Conservation (phyloP, 1,284 basidiomycete genomes). For the Cerrena zonata region DNA sequence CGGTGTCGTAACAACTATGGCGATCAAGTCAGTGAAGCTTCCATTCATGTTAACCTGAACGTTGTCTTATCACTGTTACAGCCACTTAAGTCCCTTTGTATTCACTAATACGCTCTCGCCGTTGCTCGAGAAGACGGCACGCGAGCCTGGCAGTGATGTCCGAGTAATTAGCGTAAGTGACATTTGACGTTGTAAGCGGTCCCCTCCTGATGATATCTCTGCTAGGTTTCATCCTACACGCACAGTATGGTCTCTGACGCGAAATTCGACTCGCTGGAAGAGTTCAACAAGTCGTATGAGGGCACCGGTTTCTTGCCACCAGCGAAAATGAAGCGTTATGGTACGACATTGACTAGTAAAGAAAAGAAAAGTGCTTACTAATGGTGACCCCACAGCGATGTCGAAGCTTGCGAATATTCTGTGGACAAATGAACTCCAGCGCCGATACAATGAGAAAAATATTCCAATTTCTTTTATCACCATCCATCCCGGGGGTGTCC, state of each 20-base stretch:
- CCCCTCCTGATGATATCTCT: background rate
- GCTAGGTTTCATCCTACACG: conserved; percentile 15
- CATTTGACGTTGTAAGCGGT: conserved; percentile 13
- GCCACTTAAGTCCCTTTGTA: conserved; percentile 29
- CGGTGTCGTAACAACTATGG: conserved; percentile 36
- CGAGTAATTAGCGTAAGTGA: conserved; percentile 34
- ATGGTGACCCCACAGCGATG: conserved; percentile 21
- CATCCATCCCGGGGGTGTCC: conserved; percentile 36
- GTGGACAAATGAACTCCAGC: conserved; percentile 27
- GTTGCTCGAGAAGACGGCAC: conserved; percentile 24
- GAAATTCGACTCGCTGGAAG: conserved; percentile 32
- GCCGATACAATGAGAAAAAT: conserved; percentile 22
- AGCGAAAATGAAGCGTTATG: conserved; percentile 29
- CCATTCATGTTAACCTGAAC: background rate
- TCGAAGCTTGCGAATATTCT: conserved; percentile 33
- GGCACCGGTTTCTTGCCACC: conserved; percentile 16
- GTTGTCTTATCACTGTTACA: conserved; percentile 7
- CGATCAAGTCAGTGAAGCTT: conserved; percentile 37
- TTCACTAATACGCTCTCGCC: conserved; percentile 28
- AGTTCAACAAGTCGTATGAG: conserved; percentile 35
- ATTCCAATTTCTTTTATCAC: conserved; percentile 29
- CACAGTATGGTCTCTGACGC: conserved; percentile 16
- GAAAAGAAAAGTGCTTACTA: too few relatives aligned
- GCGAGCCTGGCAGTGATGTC: conserved; percentile 23
- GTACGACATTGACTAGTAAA: conserved; percentile 9